A percentile compares a stretch with the other conserved stretches of the same genome.
phyloP scores from a whole-genome alignment of 73 alveolate genomes.

The Paramecium octaurelia region DNA sequence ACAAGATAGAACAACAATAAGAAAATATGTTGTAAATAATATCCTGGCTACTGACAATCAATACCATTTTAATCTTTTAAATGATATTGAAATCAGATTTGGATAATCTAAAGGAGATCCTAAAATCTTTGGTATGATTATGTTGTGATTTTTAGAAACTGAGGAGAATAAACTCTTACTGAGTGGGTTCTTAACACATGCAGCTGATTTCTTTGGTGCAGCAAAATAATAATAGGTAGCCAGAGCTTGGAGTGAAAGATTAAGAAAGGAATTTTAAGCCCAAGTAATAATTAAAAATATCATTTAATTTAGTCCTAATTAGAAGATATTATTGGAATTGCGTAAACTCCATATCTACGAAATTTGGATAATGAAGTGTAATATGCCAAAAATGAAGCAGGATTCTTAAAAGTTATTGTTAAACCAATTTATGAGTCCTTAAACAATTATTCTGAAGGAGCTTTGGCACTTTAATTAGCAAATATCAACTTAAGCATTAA shows the following conservation, averaged over 20 bases:
- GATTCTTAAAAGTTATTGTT: conserved; percentile 55
- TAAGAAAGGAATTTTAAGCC: conserved; percentile 57
- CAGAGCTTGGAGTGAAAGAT: conserved; percentile 57
- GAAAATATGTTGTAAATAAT: conserved; percentile 73
- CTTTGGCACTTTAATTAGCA: neutral
- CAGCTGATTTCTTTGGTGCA: conserved; percentile 57
- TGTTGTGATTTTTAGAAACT: neutral
- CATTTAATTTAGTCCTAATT: neutral
- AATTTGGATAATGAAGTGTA: conserved; percentile 44
- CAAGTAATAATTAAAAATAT: neutral
- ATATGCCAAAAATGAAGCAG: conserved; percentile 60
- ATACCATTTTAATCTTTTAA: conserved; percentile 39
- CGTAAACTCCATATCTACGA: conserved; percentile 44
- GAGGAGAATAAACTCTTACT: conserved; percentile 39
- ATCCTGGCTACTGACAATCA: conserved; percentile 73
- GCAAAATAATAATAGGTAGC: neutral
- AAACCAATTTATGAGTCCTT: conserved; percentile 54
- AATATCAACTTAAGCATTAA: neutral
- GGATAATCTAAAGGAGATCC: conserved; percentile 7
- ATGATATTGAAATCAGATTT: conserved; percentile 46
- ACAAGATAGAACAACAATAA: conserved; percentile 54
- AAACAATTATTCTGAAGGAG: conserved; percentile 48
- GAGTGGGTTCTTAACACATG: conserved; percentile 52
- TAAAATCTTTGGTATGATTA: neutral
- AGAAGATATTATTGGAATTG: conserved; percentile 54